These are phyloP conservation scores for Hylodesmum podocarpum DNA, from an alignment of 306 rosid species.

Conservation along the genomic window DNA sequence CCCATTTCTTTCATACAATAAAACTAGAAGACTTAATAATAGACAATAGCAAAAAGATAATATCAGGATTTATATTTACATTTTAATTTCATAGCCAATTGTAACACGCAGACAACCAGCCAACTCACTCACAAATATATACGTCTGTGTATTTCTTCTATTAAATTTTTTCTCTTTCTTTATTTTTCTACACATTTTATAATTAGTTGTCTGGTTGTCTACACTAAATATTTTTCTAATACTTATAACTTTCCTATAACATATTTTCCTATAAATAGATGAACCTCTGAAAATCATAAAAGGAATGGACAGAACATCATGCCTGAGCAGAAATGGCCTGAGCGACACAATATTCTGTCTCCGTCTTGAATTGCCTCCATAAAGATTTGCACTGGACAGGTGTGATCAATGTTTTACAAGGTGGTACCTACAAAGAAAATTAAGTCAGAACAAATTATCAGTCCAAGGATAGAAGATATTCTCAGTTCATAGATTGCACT, in stretches of 20 bases:
- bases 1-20: not conserved
- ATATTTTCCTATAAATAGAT: not conserved
- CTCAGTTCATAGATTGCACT: not conserved
- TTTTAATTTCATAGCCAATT: too few relatives aligned
- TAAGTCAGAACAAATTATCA: constrained; percentile 13
- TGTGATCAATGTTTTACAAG: constrained; percentile 70
- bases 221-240: too few relatives aligned
- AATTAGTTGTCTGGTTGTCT: too few relatives aligned
- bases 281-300: constrained; percentile 16
- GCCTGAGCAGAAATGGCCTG: constrained; percentile 97
- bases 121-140: too few relatives aligned
- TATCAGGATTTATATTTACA: not conserved
- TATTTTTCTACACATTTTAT: too few relatives aligned
- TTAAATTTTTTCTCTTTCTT: too few relatives aligned
- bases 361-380: constrained; percentile 87
- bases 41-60: not conserved
- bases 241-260: not conserved
- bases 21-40: not conserved
- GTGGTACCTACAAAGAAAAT: constrained; percentile 55
- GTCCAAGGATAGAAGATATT: constrained; percentile 11
- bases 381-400: constrained; percentile 93
- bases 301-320: constrained; percentile 22
- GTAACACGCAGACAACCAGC: too few relatives aligned
- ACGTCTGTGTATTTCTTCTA: too few relatives aligned
- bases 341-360: constrained; percentile 81